Percentiles rank a stretch among this genome's conserved stretches.
phyloP scores from a whole-genome alignment of 257 asterid species.

The Schizonepeta tenuifolia region DNA sequence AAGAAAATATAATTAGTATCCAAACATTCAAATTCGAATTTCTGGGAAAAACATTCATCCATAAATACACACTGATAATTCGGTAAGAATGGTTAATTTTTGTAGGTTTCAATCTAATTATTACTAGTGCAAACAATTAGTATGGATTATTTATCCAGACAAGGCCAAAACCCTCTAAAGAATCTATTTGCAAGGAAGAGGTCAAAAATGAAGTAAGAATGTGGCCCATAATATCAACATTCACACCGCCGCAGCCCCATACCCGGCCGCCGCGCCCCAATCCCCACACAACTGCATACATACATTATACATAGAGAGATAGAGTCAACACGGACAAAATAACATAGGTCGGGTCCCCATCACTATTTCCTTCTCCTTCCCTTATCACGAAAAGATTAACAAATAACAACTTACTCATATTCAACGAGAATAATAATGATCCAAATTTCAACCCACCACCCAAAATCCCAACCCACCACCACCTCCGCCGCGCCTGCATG shows the following conservation, averaged over 20 bases:
- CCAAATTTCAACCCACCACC: not conserved
- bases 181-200: too few species aligned
- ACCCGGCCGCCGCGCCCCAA: not conserved
- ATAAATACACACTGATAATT: too few species aligned
- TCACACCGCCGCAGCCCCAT: not conserved
- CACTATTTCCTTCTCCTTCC: constrained; percentile 23
- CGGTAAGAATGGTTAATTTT: too few species aligned
- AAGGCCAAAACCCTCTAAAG: too few species aligned
- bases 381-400: not conserved
- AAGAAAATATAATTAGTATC: not conserved
- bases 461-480: constrained; percentile 6
- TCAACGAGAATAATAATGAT: constrained; percentile 8
- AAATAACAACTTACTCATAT: constrained; percentile 10
- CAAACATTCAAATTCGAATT: too few species aligned
- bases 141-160: too few species aligned
- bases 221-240: not conserved
- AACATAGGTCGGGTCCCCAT: constrained; percentile 30
- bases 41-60: too few species aligned
- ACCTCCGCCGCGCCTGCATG: constrained; percentile 41
- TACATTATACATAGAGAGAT: not conserved
- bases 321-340: constrained; percentile 31
- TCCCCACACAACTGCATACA: not conserved
- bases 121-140: too few species aligned
- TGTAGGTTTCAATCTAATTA: too few species aligned
- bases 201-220: too few species aligned